phyloP scores from a whole-genome alignment of 495 filamentous ascomycete species.

The Pseudoneurospora amorphoporcata region DNA sequence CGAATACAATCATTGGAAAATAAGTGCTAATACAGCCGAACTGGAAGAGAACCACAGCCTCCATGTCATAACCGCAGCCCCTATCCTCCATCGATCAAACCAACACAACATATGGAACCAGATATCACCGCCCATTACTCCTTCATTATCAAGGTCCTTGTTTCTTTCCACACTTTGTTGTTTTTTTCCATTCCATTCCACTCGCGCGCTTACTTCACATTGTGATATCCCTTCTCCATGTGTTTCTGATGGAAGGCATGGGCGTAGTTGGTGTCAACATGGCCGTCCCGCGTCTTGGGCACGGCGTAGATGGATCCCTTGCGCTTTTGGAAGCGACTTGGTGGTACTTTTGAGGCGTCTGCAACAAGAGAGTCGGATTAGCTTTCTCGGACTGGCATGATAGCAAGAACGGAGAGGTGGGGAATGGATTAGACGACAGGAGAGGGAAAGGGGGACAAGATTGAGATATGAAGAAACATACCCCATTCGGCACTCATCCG shows the following conservation, averaged over 20 bases:
- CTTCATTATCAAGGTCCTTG: background rate
- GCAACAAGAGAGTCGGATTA: constrained; percentile 1
- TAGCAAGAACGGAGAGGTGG: background rate
- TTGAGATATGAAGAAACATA: constrained; percentile 14
- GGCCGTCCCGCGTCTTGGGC: constrained; percentile 45
- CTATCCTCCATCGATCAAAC: background rate
- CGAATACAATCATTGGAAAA: background rate
- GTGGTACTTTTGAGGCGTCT: constrained; percentile 53
- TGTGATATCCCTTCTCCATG: constrained; percentile 18
- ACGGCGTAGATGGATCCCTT: constrained; percentile 55
- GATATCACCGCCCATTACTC: background rate
- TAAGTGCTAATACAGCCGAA: background rate
- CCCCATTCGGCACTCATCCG: constrained; percentile 32
- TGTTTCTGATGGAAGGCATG: constrained; percentile 35
- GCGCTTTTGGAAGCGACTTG: constrained; percentile 51
- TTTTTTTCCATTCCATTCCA: background rate
- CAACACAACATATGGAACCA: background rate
- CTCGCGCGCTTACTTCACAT: background rate
- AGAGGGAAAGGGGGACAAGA: background rate
- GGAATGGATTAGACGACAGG: background rate
- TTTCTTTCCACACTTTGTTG: background rate
- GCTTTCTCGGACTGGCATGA: background rate
- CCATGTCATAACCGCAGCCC: background rate
- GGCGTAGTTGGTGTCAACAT: constrained; percentile 40
- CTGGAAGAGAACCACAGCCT: background rate